Percentiles rank a stretch among this genome's conserved stretches.
Evolutionary conservation across 306 rosid species (phyloP).

Genomic region (Vigna angularis): DNA sequence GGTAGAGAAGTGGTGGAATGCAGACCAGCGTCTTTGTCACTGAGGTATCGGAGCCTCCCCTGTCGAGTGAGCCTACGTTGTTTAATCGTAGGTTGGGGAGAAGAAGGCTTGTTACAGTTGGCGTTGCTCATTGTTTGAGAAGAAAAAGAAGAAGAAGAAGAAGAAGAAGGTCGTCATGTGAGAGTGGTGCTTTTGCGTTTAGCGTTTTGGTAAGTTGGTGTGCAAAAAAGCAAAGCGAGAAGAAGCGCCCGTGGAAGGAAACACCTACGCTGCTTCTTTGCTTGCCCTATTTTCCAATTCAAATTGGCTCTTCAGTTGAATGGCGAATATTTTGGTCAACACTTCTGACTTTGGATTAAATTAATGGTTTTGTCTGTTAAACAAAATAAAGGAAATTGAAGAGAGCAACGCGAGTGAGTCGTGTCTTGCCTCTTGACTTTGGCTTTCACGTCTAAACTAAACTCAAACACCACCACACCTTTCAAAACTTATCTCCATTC

Average conservation of each 20-base stretch:
- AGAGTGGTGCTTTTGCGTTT: conserved; percentile 11
- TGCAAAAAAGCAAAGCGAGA: neutral
- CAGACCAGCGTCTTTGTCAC: conserved; percentile 49
- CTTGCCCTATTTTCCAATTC: conserved; percentile 20
- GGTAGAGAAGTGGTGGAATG: conserved; percentile 41
- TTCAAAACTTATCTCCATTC: neutral
- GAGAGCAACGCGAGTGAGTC: neutral
- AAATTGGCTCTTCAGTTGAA: conserved; percentile 27
- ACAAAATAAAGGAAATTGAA: neutral
- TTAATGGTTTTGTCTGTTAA: neutral
- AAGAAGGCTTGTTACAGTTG: neutral
- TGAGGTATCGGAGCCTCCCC: conserved; percentile 63
- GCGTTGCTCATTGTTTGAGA: neutral
- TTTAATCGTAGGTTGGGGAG: conserved; percentile 36
- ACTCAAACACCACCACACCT: neutral
- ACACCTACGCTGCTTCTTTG: conserved; percentile 44
- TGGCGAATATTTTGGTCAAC: conserved; percentile 40
- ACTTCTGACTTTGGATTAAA: conserved; percentile 36
- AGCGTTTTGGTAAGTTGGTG: neutral
- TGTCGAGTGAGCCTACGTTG: conserved; percentile 76
- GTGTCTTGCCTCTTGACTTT: conserved; percentile 8
- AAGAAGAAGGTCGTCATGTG: conserved; percentile 25
- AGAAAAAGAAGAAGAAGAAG: neutral
- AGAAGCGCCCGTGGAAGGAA: conserved; percentile 30
- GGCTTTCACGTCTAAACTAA: neutral